Conservation (phyloP, 495 filamentous ascomycete species). For the Neurospora sp. region DNA sequence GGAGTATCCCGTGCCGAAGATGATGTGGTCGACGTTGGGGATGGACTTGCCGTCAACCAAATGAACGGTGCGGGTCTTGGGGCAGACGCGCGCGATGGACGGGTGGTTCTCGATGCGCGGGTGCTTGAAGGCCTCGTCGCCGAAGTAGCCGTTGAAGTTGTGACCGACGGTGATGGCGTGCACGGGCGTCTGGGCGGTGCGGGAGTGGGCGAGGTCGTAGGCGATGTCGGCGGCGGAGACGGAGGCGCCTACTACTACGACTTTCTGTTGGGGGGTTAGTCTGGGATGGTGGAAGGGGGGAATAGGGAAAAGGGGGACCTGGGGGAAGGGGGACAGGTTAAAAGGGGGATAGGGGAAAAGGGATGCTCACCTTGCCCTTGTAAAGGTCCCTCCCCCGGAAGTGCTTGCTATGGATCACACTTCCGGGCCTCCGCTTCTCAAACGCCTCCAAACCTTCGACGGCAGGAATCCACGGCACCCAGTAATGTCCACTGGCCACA, state of each 20-base stretch:
- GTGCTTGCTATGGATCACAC: slow-evolving; percentile 57
- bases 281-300: no score
- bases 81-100: slow-evolving; percentile 32
- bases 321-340: no score
- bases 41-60: slow-evolving; percentile 41
- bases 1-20: slow-evolving; percentile 48
- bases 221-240: slow-evolving; percentile 68
- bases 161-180: slow-evolving; percentile 21
- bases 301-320: background rate
- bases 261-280: slow-evolving; percentile 17
- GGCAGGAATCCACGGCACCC: slow-evolving; percentile 54
- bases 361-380: slow-evolving; percentile 32
- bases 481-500: slow-evolving; percentile 63
- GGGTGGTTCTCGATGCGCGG: slow-evolving; percentile 34
- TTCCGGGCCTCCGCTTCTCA: slow-evolving; percentile 29
- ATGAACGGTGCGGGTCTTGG: slow-evolving; percentile 24
- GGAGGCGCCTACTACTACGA: slow-evolving; percentile 60
- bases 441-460: slow-evolving; percentile 43
- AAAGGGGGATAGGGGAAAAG: background rate
- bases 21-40: slow-evolving; percentile 42
- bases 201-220: slow-evolving; percentile 45
- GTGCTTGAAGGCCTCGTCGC: slow-evolving; percentile 40
- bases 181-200: slow-evolving; percentile 19
- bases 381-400: slow-evolving; percentile 49
- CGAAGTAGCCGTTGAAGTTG: slow-evolving; percentile 42